These are phyloP conservation scores for Diddensiella caesifluorescens DNA, from an alignment of 805 yeast genomes.

Conservation along the genomic window DNA sequence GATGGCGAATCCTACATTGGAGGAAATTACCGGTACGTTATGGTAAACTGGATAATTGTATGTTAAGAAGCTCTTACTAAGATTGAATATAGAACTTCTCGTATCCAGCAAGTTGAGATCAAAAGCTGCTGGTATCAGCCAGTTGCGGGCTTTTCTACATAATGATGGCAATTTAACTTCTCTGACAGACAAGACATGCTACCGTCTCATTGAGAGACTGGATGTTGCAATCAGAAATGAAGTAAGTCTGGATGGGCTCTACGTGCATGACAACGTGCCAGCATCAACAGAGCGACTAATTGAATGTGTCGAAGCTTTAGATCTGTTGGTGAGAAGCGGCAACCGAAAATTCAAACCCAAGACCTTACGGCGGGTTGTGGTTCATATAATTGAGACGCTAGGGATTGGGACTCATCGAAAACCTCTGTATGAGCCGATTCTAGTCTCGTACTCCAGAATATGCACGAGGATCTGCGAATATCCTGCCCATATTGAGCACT, in stretches of 20 bases:
- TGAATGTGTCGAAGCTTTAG: constrained; percentile 9
- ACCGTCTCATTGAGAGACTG: not conserved
- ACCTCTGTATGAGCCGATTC: constrained; percentile 14
- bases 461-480: constrained; percentile 15
- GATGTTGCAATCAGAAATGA: not conserved
- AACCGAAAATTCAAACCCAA: constrained; percentile 4
- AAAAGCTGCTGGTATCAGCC: constrained; percentile 5
- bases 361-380: constrained; percentile 2
- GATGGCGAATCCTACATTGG: not conserved
- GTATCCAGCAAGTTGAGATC: constrained; percentile 4
- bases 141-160: constrained; percentile 5
- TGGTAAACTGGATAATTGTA: not conserved
- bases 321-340: constrained; percentile 2
- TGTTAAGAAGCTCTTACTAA: not conserved
- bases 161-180: constrained; percentile 1
- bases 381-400: constrained; percentile 5
- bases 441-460: constrained; percentile 17
- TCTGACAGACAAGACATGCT: constrained; percentile 4
- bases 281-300: constrained; percentile 10
- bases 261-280: not conserved
- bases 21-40: not conserved
- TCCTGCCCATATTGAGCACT: constrained; percentile 22
- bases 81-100: constrained; percentile 8
- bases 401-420: not conserved
- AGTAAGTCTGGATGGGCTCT: not conserved